These are phyloP conservation scores for Truncatella angustata DNA, from an alignment of 2,329 filamentous ascomycete genomes.

Conservation along the genomic window DNA sequence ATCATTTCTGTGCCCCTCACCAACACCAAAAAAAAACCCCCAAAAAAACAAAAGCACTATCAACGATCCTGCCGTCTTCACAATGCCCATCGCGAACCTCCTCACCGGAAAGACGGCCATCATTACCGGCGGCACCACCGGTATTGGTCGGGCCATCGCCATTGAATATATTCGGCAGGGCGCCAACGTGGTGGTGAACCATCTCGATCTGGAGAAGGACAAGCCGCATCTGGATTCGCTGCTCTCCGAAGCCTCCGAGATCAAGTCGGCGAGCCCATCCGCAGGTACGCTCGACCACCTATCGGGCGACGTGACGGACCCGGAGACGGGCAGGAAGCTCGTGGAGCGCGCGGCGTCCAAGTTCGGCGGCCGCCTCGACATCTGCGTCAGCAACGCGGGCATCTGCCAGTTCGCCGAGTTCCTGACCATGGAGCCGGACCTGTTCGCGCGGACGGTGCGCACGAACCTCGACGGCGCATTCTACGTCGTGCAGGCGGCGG, in stretches of 20 bases:
- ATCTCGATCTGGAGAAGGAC: constrained; percentile 61
- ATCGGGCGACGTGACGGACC: constrained; percentile 73
- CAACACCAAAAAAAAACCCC: not conserved
- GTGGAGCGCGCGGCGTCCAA: constrained; percentile 63
- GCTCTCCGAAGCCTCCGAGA: constrained; percentile 46
- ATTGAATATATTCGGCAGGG: constrained; percentile 77
- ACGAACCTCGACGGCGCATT: constrained; percentile 90
- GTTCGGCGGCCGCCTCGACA: constrained; percentile 61
- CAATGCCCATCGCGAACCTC: constrained; percentile 52
- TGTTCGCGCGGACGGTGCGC: constrained; percentile 69
- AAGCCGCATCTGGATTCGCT: constrained; percentile 51
- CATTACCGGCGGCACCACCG: constrained; percentile 83
- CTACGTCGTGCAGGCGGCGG: constrained; percentile 81
- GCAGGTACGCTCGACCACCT: constrained; percentile 63
- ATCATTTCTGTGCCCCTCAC: constrained; percentile 5
- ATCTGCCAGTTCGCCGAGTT: constrained; percentile 89
- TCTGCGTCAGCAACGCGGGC: constrained; percentile 87
- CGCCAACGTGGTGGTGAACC: constrained; percentile 77
- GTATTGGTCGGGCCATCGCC: constrained; percentile 82
- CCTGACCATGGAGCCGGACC: constrained; percentile 66
- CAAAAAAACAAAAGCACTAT: not conserved
- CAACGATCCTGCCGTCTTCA: constrained; percentile 3
- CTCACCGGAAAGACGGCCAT: constrained; percentile 75
- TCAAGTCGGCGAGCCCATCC: constrained; percentile 42
- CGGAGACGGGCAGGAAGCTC: constrained; percentile 67